Percentiles rank a stretch among this genome's conserved stretches.
Evolutionary conservation across 352 stramenopile genomes (phyloP).

Genomic region (Stramenopiles sp.): DNA sequence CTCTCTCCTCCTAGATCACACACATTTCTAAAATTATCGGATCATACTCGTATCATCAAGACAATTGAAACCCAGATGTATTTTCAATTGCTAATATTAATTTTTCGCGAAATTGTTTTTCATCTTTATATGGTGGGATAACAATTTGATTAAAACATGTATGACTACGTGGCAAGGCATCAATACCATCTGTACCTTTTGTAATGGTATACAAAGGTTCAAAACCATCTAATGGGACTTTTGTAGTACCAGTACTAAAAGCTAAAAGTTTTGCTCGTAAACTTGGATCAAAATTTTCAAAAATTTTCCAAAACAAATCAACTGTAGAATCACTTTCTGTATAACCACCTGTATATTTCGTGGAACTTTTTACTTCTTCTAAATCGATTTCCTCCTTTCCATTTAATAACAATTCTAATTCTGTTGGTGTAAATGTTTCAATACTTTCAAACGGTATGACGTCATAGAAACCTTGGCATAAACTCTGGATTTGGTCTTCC

Average conservation of each 20-base stretch:
- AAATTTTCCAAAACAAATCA: slow-evolving; percentile 54
- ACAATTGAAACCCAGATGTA: slow-evolving; percentile 49
- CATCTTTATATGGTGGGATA: slow-evolving; percentile 44
- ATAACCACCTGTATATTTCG: slow-evolving; percentile 53
- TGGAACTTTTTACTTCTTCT: slow-evolving; percentile 48
- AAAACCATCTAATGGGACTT: slow-evolving; percentile 54
- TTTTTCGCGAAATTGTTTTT: slow-evolving; percentile 40
- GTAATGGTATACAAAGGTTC: slow-evolving; percentile 57
- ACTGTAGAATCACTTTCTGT: slow-evolving; percentile 20
- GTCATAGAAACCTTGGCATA: slow-evolving; percentile 30
- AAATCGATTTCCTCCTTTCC: slow-evolving; percentile 43
- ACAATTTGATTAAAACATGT: slow-evolving; percentile 69
- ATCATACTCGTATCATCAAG: no score
- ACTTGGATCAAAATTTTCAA: slow-evolving; percentile 37
- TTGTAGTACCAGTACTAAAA: slow-evolving; percentile 55
- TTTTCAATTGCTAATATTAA: slow-evolving; percentile 51
- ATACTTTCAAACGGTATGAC: slow-evolving; percentile 31
- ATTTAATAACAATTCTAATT: slow-evolving; percentile 28
- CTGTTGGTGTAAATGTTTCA: slow-evolving; percentile 24
- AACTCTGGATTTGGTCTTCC: slow-evolving; percentile 33
- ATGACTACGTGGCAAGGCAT: slow-evolving; percentile 38
- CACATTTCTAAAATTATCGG: no score
- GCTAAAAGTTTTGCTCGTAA: slow-evolving; percentile 41
- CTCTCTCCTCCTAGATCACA: no score
- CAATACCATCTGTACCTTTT: slow-evolving; percentile 34